Evolutionary conservation across 1,139 yeast genomes (phyloP).

Genomic region (Yarrowia galli): DNA sequence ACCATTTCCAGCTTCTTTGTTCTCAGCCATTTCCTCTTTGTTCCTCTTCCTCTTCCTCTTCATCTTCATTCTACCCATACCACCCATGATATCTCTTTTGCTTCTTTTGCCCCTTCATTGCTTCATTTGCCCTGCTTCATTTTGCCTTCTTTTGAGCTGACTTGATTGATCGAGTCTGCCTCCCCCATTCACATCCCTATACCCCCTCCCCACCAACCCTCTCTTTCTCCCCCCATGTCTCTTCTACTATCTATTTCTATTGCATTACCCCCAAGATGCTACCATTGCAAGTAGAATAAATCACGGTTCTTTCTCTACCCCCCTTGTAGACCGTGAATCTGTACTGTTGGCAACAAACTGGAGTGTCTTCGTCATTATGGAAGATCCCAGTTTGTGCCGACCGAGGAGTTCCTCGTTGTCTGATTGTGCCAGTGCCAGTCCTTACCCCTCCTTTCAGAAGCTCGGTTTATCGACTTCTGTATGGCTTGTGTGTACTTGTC

Average conservation of each 20-base stretch:
- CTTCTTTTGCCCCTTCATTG: no score
- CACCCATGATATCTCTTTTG: not conserved
- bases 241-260: slow-evolving; percentile 14
- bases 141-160: no score
- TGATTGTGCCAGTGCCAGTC: no score
- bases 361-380: not conserved
- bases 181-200: not conserved
- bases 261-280: slow-evolving; percentile 7
- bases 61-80: not conserved
- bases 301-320: not conserved
- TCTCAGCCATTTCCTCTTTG: not conserved
- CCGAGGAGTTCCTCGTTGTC: no score
- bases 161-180: no score
- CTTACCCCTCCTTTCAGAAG: no score
- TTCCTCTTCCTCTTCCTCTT: not conserved
- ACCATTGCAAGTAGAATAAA: not conserved
- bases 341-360: not conserved
- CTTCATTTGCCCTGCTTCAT: no score
- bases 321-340: slow-evolving; percentile 12
- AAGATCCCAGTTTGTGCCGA: not conserved
- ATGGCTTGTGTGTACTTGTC: no score
- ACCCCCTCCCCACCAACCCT: slow-evolving; percentile 2
- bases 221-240: not conserved
- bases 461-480: no score
- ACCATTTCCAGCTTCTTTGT: not conserved